These are phyloP conservation scores for Gossypium raimondii DNA, from an alignment of 345 rosid species.

Conservation along the genomic window DNA sequence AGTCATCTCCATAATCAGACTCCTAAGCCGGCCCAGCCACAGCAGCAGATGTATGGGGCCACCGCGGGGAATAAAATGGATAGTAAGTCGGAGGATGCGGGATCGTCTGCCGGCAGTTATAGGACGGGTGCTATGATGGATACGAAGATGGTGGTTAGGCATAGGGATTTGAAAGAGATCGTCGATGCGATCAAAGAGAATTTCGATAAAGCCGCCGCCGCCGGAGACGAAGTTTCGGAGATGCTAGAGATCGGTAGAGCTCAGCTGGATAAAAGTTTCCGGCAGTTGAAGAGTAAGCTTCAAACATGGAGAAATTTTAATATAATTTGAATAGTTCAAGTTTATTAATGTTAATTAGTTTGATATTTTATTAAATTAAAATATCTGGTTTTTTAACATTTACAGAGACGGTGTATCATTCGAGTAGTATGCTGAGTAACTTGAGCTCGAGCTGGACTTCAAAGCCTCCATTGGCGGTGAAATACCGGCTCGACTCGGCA, in stretches of 20 bases:
- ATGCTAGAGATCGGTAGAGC: constrained; percentile 83
- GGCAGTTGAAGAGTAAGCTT: constrained; percentile 77
- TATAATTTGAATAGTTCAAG: background rate
- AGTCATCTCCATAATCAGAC: constrained; percentile 12
- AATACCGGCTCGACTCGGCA: constrained; percentile 67
- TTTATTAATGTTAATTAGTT: background rate
- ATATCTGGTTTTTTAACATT: background rate
- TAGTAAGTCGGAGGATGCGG: constrained; percentile 41
- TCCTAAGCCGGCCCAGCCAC: constrained; percentile 15
- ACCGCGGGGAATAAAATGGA: constrained; percentile 24
- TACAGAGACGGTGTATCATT: constrained; percentile 93
- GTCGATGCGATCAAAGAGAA: constrained; percentile 75
- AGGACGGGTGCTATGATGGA: constrained; percentile 49
- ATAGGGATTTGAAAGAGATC: constrained; percentile 86
- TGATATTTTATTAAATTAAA: background rate
- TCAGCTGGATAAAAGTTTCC: constrained; percentile 89
- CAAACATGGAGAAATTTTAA: background rate
- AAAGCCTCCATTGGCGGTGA: constrained; percentile 91
- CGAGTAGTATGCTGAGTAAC: constrained; percentile 76
- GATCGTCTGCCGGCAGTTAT: constrained; percentile 49
- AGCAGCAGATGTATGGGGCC: constrained; percentile 22
- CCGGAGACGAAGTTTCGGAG: constrained; percentile 77
- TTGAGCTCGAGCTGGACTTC: constrained; percentile 96
- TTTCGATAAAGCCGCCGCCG: constrained; percentile 74
- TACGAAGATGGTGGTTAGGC: constrained; percentile 85